Conservation (phyloP, 129 eudicot genomes). For the Helianthus annuus region DNA sequence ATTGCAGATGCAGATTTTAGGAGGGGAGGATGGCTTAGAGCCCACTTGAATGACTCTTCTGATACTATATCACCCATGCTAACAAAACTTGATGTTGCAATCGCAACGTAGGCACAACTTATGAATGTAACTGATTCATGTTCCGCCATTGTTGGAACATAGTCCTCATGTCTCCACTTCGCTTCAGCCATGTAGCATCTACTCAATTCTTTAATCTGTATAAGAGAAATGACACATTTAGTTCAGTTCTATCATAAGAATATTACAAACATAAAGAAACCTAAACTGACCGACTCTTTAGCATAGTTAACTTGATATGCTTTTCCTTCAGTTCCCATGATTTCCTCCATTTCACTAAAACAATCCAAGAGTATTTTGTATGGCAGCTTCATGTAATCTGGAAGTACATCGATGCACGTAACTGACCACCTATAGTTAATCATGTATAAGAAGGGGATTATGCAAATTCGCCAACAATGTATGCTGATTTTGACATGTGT, state of each 20-base stretch:
- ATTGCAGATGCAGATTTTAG: constrained; percentile 1
- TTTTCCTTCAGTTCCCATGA: background rate
- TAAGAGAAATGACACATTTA: background rate
- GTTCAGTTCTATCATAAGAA: background rate
- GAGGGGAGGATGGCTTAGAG: constrained; percentile 1
- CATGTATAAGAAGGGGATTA: no score
- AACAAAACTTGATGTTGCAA: constrained; percentile 9
- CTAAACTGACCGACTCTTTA: background rate
- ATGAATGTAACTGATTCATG: constrained; percentile 1
- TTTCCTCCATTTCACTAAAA: background rate
- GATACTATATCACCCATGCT: constrained; percentile 24
- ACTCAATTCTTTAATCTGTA: constrained; percentile 13
- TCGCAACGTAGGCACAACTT: background rate
- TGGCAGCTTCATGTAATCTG: background rate
- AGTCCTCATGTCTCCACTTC: constrained; percentile 22
- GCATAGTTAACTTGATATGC: background rate
- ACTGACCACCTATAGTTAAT: background rate
- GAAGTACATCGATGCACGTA: background rate
- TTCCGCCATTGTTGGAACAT: constrained; percentile 24
- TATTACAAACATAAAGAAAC: background rate
- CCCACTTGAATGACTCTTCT: constrained; percentile 30
- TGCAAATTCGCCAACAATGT: background rate
- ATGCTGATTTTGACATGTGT: background rate
- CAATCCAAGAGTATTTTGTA: background rate
- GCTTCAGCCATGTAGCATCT: constrained; percentile 24